Evolutionary conservation across 202 grass and related monocot genomes (phyloP).

Genomic region (Cymbopogon flexuosus): DNA sequence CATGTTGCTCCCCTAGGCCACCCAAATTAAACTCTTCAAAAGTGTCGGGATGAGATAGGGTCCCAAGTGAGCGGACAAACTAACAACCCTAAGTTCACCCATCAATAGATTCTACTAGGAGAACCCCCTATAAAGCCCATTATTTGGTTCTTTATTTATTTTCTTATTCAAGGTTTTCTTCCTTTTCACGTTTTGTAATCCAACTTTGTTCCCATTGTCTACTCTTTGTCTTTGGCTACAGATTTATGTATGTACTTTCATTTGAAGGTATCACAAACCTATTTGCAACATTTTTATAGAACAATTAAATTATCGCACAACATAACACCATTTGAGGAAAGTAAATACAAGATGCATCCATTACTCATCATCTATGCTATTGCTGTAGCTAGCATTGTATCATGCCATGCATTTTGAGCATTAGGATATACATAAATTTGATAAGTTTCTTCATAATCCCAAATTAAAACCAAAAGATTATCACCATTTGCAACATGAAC

Average conservation of each 20-base stretch:
- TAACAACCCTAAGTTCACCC: neutral
- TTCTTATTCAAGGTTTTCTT: neutral
- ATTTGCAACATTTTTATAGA: neutral
- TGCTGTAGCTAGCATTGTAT: neutral
- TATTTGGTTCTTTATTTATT: neutral
- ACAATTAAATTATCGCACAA: neutral
- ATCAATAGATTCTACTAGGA: neutral
- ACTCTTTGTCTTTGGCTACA: neutral
- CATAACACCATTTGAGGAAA: neutral
- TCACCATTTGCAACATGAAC: neutral
- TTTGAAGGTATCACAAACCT: neutral
- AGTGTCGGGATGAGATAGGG: neutral
- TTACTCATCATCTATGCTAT: neutral
- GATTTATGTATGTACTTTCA: neutral
- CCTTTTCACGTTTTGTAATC: neutral
- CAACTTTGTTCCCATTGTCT: neutral
- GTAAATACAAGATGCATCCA: neutral
- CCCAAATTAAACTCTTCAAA: neutral
- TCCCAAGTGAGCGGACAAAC: neutral
- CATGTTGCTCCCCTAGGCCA: neutral
- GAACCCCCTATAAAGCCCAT: neutral
- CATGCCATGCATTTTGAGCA: neutral
- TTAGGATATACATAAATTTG: neutral
- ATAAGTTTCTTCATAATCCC: neutral
- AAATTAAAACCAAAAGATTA: neutral